Evolutionary conservation across 768 basidiomycete genomes (phyloP).

Genomic region (Mycena leptocephala): DNA sequence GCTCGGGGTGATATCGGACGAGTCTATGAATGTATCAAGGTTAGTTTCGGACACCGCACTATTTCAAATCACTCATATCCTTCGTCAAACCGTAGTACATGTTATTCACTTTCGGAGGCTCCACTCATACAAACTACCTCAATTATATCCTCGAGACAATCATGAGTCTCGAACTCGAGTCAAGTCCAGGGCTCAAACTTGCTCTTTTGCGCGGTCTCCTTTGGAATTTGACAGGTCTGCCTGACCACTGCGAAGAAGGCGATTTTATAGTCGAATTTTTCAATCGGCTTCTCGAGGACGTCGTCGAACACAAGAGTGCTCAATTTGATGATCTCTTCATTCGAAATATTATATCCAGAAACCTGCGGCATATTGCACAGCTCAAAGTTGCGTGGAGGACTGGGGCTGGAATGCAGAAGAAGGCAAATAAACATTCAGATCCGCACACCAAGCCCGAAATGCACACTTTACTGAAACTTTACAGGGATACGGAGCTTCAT

Average conservation of each 20-base stretch:
- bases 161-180: slow-evolving; percentile 49
- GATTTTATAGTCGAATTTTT: slow-evolving; percentile 54
- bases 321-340: slow-evolving; percentile 49
- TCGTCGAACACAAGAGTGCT: slow-evolving; percentile 43
- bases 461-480: no score
- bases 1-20: slow-evolving; percentile 53
- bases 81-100: slow-evolving; percentile 43
- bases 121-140: slow-evolving; percentile 49
- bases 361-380: slow-evolving; percentile 48
- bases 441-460: no score
- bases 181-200: slow-evolving; percentile 33
- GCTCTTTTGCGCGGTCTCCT: slow-evolving; percentile 44
- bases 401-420: no score
- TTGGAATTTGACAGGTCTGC: background rate
- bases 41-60: background rate
- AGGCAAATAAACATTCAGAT: no score
- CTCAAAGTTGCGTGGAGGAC: slow-evolving; percentile 48
- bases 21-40: slow-evolving; percentile 51
- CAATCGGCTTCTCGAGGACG: slow-evolving; percentile 49
- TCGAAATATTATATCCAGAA: slow-evolving; percentile 46
- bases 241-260: slow-evolving; percentile 32
- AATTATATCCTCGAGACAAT: slow-evolving; percentile 52
- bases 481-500: no score
- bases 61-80: background rate
- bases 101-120: slow-evolving; percentile 53